A percentile compares a stretch with the other conserved stretches of the same genome.
Evolutionary conservation across 257 asterid species (phyloP).

Genomic region (Leonotis leonurus): DNA sequence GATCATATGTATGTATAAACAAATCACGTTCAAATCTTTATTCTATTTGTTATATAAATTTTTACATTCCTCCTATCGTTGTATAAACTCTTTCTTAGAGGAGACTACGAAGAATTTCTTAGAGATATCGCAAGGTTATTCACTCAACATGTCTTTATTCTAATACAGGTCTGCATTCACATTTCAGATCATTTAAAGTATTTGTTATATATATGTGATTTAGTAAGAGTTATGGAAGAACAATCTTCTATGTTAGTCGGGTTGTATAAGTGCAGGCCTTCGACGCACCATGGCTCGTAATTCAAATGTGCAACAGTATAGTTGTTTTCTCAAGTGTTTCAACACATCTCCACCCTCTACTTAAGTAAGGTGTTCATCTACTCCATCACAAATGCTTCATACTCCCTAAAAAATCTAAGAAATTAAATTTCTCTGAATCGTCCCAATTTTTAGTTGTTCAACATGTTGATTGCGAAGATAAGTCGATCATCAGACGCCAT

Average conservation of each 20-base stretch:
- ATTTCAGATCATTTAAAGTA: not conserved
- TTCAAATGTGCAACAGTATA: constrained; percentile 86
- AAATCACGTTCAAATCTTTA: not conserved
- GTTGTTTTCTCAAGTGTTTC: constrained; percentile 69
- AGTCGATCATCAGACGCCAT: constrained; percentile 70
- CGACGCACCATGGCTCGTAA: constrained; percentile 97
- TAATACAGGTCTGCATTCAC: constrained; percentile 67
- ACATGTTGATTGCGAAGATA: constrained; percentile 68
- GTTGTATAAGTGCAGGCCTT: constrained; percentile 60
- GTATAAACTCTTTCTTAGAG: constrained; percentile 35
- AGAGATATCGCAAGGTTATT: constrained; percentile 78
- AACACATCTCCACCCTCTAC: constrained; percentile 58
- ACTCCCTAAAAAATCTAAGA: not conserved
- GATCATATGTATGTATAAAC: constrained; percentile 63
- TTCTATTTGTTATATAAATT: constrained; percentile 7
- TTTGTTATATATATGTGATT: not conserved
- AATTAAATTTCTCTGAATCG: not conserved
- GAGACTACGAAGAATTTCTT: constrained; percentile 87
- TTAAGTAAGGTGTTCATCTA: constrained; percentile 52
- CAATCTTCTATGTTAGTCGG: not conserved
- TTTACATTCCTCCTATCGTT: not conserved
- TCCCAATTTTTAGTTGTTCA: constrained; percentile 52
- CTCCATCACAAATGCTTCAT: not conserved
- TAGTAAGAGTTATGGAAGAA: not conserved
- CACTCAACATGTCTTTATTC: constrained; percentile 54